Base-by-base conservation (phyloP, 768 basidiomycete species). In the Suillus subluteus region DNA sequence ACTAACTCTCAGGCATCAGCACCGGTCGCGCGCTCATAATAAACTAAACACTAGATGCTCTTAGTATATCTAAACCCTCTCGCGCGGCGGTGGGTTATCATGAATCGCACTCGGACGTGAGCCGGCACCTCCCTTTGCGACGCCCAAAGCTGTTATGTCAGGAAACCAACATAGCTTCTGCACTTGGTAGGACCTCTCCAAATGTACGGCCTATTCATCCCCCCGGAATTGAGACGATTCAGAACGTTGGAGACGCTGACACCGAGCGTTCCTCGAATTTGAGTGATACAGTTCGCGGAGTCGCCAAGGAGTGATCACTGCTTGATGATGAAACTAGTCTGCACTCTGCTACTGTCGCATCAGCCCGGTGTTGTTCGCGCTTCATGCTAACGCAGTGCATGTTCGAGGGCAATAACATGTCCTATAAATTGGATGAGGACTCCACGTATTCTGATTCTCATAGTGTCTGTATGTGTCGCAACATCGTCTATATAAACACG, bases 71-170 rank as follows among this genome's bases (percentile, higher is more conserved):
- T 12, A 56, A 56, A 38, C 21, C 3, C 32, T 56, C 21, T 13
- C 0, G 35, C 12, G 12, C 12, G 11, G 55, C 12, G 12, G 32
- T 21, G 30, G 18, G 6, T 30, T n/a, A 56, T 56, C 21, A 37
- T 56, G 35, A 56, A n/a, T 3, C 21, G 21, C 37, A 37, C 32
- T 56, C 12, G 55, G 55, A 56, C 12, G 35, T 56, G 55, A 56
- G 55, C 55, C 55, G 35, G 21, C 37, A 56, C 35, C 55, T 35
- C 55, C 18, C 32, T n/a, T 56, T 56, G 55, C 55, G 21, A 56
- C 35, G 21, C 55, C 32, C 6, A 38, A 56, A 56, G 55, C 21
- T 56, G 21, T 21, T n/a, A 21, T 56, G 35, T 56, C 35, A 37
- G 35, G 35, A 35, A 56, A 56, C 6, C 12, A 56, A n/a, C 35